Evolutionary conservation across 805 yeast genomes (phyloP).

Genomic region (Candida sithepensis): DNA sequence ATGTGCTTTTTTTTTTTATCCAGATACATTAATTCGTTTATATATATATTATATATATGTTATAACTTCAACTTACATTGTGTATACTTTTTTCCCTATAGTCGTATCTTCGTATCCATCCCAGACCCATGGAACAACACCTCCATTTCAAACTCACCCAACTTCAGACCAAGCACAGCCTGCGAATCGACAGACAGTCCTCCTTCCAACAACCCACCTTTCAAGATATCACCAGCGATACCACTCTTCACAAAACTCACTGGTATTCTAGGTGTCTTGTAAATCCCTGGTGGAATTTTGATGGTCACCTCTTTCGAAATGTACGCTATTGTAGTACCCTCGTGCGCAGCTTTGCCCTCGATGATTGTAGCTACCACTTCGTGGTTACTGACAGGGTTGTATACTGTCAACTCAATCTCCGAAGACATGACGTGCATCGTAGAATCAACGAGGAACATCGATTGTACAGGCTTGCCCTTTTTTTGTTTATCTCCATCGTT

Average conservation of each 20-base stretch:
- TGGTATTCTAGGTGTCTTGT: constrained; percentile 47
- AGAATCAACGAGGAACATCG: constrained; percentile 41
- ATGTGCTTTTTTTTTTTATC: neutral
- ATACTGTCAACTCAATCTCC: constrained; percentile 50
- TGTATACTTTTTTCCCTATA: constrained; percentile 5
- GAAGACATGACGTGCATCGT: constrained; percentile 54
- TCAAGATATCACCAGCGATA: constrained; percentile 45
- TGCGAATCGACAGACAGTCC: constrained; percentile 43
- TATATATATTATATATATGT: too few species aligned
- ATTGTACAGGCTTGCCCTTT: constrained; percentile 22
- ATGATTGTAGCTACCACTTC: constrained; percentile 39
- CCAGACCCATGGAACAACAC: constrained; percentile 45
- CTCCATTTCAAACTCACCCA: constrained; percentile 39
- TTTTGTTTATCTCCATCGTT: constrained; percentile 5
- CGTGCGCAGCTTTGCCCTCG: constrained; percentile 46
- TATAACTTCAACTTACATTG: neutral
- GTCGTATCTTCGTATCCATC: constrained; percentile 37
- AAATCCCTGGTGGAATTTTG: constrained; percentile 49
- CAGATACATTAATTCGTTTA: neutral
- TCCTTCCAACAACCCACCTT: constrained; percentile 45
- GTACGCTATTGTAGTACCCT: constrained; percentile 44
- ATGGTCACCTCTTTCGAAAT: constrained; percentile 39
- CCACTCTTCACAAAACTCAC: constrained; percentile 41
- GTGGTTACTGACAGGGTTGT: constrained; percentile 51
- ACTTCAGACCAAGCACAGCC: constrained; percentile 38